A percentile compares a stretch with the other conserved stretches of the same genome.
Evolutionary conservation across 139 green algal species (phyloP).

Genomic region (Raphidocelis subcapitata): DNA sequence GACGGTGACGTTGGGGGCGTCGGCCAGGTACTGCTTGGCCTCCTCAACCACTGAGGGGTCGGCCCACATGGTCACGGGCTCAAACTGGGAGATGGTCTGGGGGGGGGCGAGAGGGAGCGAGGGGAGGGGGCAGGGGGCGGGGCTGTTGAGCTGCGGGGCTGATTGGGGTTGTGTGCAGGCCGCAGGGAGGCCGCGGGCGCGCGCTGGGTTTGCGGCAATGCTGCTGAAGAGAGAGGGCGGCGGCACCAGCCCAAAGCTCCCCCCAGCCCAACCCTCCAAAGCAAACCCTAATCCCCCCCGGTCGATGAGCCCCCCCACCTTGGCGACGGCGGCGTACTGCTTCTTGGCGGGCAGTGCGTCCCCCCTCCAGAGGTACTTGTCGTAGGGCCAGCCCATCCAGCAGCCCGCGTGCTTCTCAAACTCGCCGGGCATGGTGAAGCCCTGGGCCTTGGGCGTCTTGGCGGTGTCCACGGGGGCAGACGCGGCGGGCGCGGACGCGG

Average conservation of each 20-base stretch:
- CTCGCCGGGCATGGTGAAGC: conserved; percentile 58
- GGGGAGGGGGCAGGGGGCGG: too few relatives aligned
- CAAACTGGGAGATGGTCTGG: conserved; percentile 58
- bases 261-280: too few relatives aligned
- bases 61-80: conserved; percentile 64
- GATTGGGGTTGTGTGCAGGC: too few relatives aligned
- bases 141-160: too few relatives aligned
- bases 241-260: too few relatives aligned
- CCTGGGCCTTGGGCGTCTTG: conserved; percentile 37
- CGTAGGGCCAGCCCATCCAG: conserved; percentile 70
- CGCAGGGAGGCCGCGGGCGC: too few relatives aligned
- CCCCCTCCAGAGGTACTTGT: conserved; percentile 59
- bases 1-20: conserved; percentile 21
- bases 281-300: too few relatives aligned
- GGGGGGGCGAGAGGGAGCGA: neutral
- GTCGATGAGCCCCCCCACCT: neutral
- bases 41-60: conserved; percentile 40
- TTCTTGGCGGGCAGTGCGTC: conserved; percentile 50
- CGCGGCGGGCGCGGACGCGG: conserved; percentile 1
- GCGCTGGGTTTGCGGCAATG: too few relatives aligned
- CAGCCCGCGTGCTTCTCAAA: conserved; percentile 43
- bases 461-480: conserved; percentile 7
- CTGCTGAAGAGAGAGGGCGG: too few relatives aligned
- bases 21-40: conserved; percentile 26
- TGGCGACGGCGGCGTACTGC: conserved; percentile 51